Base-by-base conservation (phyloP, 768 basidiomycete species). In the Collybiopsis luxurians region DNA sequence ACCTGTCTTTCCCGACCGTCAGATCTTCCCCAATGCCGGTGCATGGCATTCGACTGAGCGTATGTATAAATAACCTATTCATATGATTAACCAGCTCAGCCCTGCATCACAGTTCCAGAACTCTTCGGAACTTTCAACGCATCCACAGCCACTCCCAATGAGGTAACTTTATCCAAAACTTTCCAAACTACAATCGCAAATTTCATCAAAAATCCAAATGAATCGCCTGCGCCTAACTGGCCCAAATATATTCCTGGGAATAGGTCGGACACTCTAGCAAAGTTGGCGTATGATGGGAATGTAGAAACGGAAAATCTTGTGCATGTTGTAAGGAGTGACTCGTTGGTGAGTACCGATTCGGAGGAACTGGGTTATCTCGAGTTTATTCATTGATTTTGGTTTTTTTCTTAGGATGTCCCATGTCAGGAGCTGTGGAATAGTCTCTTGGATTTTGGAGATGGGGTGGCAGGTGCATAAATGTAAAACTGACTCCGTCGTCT, bases 101-200 rank as follows among this genome's bases (percentile, higher is more conserved):
- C 28, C 15, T 54, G 2, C 21, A 27, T 4, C 21, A 34, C 47
- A 65, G 64, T 65, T 13, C 39, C 38, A 2, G 60, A 64, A 40
- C 48, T 67, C n/a, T 67, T 67, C 47, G 66, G 65, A n/a, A 66
- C 66, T 2, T 63, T 56, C 54, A 64, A 66, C 43, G 36, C 17
- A 12, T 54, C 58, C 12, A 66, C 65, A 1, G 65, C 65, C 1
- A 61, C 65, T 5, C 42, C 55, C 5, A 48, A 55, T n/a, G 63
- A 67, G 44, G 54, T 31, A 17, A 53, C 53, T 36, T 48, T 66
- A 12, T 67, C 66, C 4, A 19, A 54, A 2, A 67, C 58, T 15
- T 49, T 66, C 31, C 63, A 63, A 42, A 61, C 59, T 11, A 30
- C 51, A 19, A 57, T 61, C 40, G 53, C 63, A 21, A 61, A 61